A percentile compares a stretch with the other conserved stretches of the same genome.
Evolutionary conservation across 2,329 filamentous ascomycete species (phyloP).

Genomic region (Aspergillus ochraceus): DNA sequence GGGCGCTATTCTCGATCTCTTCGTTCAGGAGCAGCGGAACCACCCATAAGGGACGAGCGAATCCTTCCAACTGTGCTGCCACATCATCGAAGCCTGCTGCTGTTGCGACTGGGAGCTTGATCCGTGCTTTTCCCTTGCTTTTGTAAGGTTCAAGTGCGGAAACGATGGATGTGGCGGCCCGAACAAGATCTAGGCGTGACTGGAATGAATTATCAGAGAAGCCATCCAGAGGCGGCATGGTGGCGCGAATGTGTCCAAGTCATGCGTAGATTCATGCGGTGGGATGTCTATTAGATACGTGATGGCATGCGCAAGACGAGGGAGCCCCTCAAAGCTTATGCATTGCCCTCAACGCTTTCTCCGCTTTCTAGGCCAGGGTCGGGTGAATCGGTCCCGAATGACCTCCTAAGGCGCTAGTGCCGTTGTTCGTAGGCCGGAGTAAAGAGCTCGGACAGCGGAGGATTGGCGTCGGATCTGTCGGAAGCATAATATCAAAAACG

Average conservation of each 20-base stretch:
- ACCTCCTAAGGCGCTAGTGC: background rate
- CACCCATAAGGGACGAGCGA: conserved; percentile 34
- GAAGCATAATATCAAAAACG: too few species aligned
- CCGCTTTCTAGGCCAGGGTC: background rate
- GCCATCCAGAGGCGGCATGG: conserved; percentile 26
- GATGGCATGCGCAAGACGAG: too few species aligned
- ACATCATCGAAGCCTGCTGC: conserved; percentile 47
- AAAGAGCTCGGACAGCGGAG: background rate
- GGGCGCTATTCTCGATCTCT: background rate
- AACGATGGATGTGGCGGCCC: conserved; percentile 37
- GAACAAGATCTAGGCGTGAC: conserved; percentile 37
- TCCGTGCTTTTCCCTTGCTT: conserved; percentile 36
- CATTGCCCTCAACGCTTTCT: too few species aligned
- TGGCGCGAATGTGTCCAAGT: too few species aligned
- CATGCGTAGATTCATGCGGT: too few species aligned
- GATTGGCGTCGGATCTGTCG: background rate
- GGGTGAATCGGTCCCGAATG: background rate
- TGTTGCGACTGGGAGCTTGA: conserved; percentile 40
- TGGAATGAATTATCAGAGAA: conserved; percentile 46
- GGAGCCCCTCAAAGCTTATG: too few species aligned
- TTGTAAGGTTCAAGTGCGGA: conserved; percentile 26
- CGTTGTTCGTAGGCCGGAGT: too few species aligned
- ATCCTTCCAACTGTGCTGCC: conserved; percentile 50
- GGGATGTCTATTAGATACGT: too few species aligned
- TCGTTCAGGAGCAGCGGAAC: conserved; percentile 18